Base-by-base conservation (phyloP, 257 asterid genomes). In the Primulina huaijiensis region DNA sequence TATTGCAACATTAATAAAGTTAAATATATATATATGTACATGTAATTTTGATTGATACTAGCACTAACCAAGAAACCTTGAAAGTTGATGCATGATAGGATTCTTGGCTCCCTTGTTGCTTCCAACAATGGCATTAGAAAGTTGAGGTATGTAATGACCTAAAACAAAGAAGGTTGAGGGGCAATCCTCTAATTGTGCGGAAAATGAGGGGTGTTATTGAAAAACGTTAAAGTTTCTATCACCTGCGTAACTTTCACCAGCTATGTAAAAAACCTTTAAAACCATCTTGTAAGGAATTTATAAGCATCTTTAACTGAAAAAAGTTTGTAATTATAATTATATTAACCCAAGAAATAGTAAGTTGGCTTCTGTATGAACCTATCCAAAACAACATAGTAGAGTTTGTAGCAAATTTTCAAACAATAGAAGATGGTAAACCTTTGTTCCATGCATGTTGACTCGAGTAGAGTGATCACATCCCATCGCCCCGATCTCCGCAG, bases 111-210 rank as follows among this genome's bases (percentile, higher is more conserved):
- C 83, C 72, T 76, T 78, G 75, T 85, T 85, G 52, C 73, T 57
- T 19, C 75, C 71, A 2, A 81, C 83, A 52, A 87, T 81, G 31
- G 77, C 76, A 72, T 81, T 80, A 17, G 94, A 83, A 73, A 85
- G 72, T 77, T 87, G 76, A 8, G 90, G 90, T 55, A 85, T 83
- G 68, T 87, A 85, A 78, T 87, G 89, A 14, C 94, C 92, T 86
- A 75, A 27, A 27, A 27, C 30, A 27, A 2, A 23, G 1, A 23
- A 23, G 25, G 25, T 23, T 23, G 25, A 23, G 25, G 25, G 25
- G 25, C 25, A 23, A 23, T 1, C 25, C 25, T 23, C 25, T 23
- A 23, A 23, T 23, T 23, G 25, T 23, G 25, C 1, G 25, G 25
- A 23, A 23, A 0, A 1, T 23, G 0, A 1, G 25, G 25, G 25